Percentiles rank a stretch among this genome's conserved stretches.
These are phyloP conservation scores for Trametes sp. DNA, from an alignment of 1,284 basidiomycete species.

Conservation along the genomic window DNA sequence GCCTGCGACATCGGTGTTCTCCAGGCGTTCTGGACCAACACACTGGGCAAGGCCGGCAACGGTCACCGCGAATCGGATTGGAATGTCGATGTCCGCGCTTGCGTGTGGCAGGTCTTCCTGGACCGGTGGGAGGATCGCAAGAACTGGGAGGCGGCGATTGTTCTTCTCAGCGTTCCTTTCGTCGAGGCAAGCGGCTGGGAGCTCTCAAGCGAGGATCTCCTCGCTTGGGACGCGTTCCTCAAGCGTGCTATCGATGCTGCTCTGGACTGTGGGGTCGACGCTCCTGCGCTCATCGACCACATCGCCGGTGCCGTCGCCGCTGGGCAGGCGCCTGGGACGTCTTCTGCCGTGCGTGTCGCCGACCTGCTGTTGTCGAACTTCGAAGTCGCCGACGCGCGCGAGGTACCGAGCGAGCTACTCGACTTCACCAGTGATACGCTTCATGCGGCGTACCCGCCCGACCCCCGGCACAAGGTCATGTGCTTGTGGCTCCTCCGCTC, in stretches of 20 bases:
- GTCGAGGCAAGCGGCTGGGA: slow-evolving; percentile 61
- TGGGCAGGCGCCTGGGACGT: slow-evolving; percentile 51
- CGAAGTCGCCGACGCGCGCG: slow-evolving; percentile 55
- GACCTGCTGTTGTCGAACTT: slow-evolving; percentile 66
- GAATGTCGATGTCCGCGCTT: slow-evolving; percentile 46
- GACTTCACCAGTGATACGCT: slow-evolving; percentile 67
- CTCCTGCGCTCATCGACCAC: slow-evolving; percentile 57
- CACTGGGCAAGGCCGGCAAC: slow-evolving; percentile 33
- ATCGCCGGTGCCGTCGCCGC: slow-evolving; percentile 56
- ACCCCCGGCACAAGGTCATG: slow-evolving; percentile 56
- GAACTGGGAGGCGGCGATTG: slow-evolving; percentile 61
- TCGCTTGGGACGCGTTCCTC: slow-evolving; percentile 65
- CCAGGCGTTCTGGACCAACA: slow-evolving; percentile 58
- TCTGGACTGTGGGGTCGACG: slow-evolving; percentile 64
- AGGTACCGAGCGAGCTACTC: slow-evolving; percentile 56
- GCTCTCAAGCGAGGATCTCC: slow-evolving; percentile 58
- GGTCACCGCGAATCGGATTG: slow-evolving; percentile 43
- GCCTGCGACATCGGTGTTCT: slow-evolving; percentile 55
- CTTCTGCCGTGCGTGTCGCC: slow-evolving; percentile 57
- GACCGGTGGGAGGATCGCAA: slow-evolving; percentile 57
- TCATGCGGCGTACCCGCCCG: slow-evolving; percentile 69
- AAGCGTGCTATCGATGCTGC: slow-evolving; percentile 58
- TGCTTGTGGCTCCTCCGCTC: slow-evolving; percentile 69
- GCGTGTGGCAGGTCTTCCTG: slow-evolving; percentile 63
- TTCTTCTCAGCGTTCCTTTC: slow-evolving; percentile 69